These are phyloP conservation scores for Trichoderma sp. DNA, from an alignment of 2,329 filamentous ascomycete genomes.

Conservation along the genomic window DNA sequence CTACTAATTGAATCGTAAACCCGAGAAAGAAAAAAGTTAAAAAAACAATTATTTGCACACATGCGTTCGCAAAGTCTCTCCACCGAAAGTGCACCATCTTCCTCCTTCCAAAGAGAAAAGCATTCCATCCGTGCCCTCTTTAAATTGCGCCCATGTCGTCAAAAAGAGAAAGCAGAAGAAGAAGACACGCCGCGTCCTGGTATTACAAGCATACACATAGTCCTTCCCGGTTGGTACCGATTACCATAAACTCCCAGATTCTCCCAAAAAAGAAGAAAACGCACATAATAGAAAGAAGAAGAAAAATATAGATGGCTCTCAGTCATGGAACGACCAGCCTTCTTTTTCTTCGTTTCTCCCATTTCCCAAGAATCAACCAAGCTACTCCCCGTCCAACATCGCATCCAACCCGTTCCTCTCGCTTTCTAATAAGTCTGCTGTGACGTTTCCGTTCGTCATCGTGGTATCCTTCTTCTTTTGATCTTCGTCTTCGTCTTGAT, in stretches of 20 bases:
- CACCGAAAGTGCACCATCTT: neutral
- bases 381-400: slow-evolving; percentile 46
- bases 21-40: neutral
- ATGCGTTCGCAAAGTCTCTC: neutral
- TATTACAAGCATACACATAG: slow-evolving; percentile 15
- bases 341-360: neutral
- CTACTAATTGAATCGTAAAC: neutral
- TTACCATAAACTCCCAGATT: slow-evolving; percentile 14
- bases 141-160: slow-evolving; percentile 18
- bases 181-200: slow-evolving; percentile 7
- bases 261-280: neutral
- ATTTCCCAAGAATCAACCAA: neutral
- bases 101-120: neutral
- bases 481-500: slow-evolving; percentile 52
- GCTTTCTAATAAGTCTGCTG: slow-evolving; percentile 46
- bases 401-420: slow-evolving; percentile 51
- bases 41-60: neutral
- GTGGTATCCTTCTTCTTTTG: slow-evolving; percentile 39
- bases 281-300: neutral
- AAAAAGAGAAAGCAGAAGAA: neutral
- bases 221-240: neutral
- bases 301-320: neutral
- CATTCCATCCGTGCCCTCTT: neutral
- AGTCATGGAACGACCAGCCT: neutral
- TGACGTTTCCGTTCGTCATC: slow-evolving; percentile 37